Evolutionary conservation across 169 alveolate genomes (phyloP).

Genomic region (Babesia sp.): DNA sequence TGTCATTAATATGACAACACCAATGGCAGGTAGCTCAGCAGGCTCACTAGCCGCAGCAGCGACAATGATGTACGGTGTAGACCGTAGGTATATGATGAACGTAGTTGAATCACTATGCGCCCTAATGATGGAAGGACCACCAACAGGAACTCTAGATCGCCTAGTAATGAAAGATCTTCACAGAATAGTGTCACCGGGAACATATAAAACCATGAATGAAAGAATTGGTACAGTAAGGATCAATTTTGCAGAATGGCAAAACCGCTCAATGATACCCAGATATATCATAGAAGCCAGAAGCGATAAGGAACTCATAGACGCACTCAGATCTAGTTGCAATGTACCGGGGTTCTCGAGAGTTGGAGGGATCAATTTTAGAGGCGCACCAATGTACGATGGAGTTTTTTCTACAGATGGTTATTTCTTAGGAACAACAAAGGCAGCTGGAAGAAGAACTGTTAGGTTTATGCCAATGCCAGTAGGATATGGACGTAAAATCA

Average conservation of each 20-base stretch:
- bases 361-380: slow-evolving; percentile 48
- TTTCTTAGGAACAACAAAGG: slow-evolving; percentile 60
- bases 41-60: slow-evolving; percentile 69
- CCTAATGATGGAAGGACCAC: neutral
- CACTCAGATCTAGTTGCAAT: slow-evolving; percentile 69
- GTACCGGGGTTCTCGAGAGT: slow-evolving; percentile 68
- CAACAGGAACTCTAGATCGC: slow-evolving; percentile 29
- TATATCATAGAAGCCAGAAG: slow-evolving; percentile 20
- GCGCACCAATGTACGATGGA: slow-evolving; percentile 67
- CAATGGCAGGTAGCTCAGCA: slow-evolving; percentile 74
- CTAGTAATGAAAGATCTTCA: slow-evolving; percentile 15
- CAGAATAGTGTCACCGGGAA: slow-evolving; percentile 35
- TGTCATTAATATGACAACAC: slow-evolving; percentile 65
- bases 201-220: slow-evolving; percentile 43
- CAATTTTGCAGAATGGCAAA: slow-evolving; percentile 23
- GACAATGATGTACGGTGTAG: slow-evolving; percentile 18
- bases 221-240: slow-evolving; percentile 64
- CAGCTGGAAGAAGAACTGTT: slow-evolving; percentile 50
- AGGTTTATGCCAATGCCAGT: slow-evolving; percentile 39
- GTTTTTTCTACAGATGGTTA: slow-evolving; percentile 51
- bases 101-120: neutral
- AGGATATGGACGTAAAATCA: slow-evolving; percentile 2
- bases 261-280: slow-evolving; percentile 27
- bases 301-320: slow-evolving; percentile 54
- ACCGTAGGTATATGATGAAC: neutral